phyloP scores from a whole-genome alignment of 2,329 filamentous ascomycete genomes.

The Talaromyces marneffei region DNA sequence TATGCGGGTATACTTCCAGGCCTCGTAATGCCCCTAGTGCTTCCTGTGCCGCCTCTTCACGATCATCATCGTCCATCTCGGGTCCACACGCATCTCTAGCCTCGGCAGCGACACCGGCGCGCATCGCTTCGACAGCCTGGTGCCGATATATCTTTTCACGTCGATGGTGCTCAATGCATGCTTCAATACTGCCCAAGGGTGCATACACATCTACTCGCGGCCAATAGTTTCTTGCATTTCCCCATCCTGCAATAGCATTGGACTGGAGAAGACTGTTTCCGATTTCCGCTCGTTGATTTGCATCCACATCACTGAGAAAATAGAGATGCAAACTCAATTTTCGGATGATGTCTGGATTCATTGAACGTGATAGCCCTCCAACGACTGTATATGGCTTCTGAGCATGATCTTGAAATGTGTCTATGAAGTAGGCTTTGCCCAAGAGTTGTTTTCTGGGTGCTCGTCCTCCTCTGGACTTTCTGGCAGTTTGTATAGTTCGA shows the following conservation, averaged over 20 bases:
- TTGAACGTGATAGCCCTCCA: not conserved
- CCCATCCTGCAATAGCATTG: slow-evolving; percentile 4
- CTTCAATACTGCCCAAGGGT: slow-evolving; percentile 13
- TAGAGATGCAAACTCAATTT: slow-evolving; percentile 13
- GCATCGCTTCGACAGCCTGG: slow-evolving; percentile 5
- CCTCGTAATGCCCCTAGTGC: slow-evolving; percentile 6
- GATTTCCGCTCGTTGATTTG: not conserved
- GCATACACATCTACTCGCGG: slow-evolving; percentile 16
- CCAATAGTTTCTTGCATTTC: slow-evolving; percentile 18
- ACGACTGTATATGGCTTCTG: slow-evolving; percentile 6
- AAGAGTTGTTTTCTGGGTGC: not conserved
- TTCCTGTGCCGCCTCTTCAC: slow-evolving; percentile 4
- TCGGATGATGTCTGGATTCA: not conserved
- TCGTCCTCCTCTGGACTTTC: not conserved
- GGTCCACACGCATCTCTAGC: not conserved
- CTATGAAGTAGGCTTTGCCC: not conserved
- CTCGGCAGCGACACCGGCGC: not conserved
- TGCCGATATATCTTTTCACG: slow-evolving; percentile 12
- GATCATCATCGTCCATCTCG: slow-evolving; percentile 4
- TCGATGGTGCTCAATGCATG: slow-evolving; percentile 16
- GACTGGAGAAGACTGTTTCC: not conserved
- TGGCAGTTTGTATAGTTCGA: slow-evolving; percentile 3
- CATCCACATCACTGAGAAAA: slow-evolving; percentile 3
- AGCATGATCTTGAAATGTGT: slow-evolving; percentile 5
- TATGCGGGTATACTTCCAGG: not conserved